Evolutionary conservation across 148 eudicot species (phyloP).

Genomic region (Rheum nobile): DNA sequence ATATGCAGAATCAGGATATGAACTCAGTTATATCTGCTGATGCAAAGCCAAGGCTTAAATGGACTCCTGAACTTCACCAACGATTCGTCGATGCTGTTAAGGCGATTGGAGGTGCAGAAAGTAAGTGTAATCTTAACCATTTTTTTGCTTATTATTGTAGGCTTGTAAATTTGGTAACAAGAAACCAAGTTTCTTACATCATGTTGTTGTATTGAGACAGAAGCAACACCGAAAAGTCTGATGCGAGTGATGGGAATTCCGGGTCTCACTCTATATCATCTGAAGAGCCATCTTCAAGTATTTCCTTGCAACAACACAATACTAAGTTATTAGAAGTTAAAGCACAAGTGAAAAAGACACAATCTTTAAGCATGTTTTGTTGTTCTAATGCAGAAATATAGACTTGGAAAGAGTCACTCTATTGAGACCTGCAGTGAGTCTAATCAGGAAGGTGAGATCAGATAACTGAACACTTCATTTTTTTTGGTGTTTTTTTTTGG

Average conservation of each 20-base stretch:
- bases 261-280: conserved; percentile 81
- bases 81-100: conserved; percentile 61
- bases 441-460: conserved; percentile 35
- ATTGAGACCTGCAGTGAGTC: conserved; percentile 32
- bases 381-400: conserved; percentile 54
- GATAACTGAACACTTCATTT: no score
- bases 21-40: conserved; percentile 70
- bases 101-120: conserved; percentile 79
- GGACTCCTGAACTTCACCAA: conserved; percentile 84
- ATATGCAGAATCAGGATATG: conserved; percentile 39
- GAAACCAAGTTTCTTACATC: not conserved
- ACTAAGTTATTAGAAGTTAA: not conserved
- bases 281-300: conserved; percentile 92
- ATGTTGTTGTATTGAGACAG: conserved; percentile 23
- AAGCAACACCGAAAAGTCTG: conserved; percentile 81
- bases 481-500: no score
- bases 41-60: conserved; percentile 93
- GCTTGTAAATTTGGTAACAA: conserved; percentile 13
- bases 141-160: not conserved
- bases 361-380: not conserved
- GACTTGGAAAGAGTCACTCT: conserved; percentile 60
- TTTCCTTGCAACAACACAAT: not conserved
- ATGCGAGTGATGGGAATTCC: conserved; percentile 73
- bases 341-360: conserved; percentile 11
- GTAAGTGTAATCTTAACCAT: conserved; percentile 17